These are phyloP conservation scores for Seiridium cupressi DNA, from an alignment of 2,329 filamentous ascomycete genomes.

Conservation along the genomic window DNA sequence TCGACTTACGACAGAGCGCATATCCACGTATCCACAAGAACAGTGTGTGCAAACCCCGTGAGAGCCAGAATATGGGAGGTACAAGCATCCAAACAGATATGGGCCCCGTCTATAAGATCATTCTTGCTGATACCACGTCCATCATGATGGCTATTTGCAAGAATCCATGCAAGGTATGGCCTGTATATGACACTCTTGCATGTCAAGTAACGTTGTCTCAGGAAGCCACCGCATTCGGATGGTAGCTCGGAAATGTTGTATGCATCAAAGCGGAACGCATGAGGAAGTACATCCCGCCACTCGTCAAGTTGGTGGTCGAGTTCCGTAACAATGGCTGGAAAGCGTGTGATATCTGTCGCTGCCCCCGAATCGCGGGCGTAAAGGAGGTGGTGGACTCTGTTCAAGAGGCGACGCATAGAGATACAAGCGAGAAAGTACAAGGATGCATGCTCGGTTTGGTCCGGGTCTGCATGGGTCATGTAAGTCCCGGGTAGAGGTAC, in stretches of 20 bases:
- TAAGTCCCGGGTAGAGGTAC: constrained; percentile 46
- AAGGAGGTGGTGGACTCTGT: constrained; percentile 46
- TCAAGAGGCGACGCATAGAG: constrained; percentile 46
- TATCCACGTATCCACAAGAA: constrained; percentile 54
- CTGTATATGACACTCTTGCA: constrained; percentile 52
- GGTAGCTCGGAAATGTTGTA: constrained; percentile 17
- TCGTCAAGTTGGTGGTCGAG: constrained; percentile 47
- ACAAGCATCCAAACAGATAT: constrained; percentile 45
- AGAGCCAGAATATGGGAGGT: constrained; percentile 47
- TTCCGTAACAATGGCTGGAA: constrained; percentile 46
- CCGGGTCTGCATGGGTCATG: constrained; percentile 37
- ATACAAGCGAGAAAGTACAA: constrained; percentile 54
- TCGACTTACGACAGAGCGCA: constrained; percentile 48
- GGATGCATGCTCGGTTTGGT: constrained; percentile 44
- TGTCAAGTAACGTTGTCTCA: constrained; percentile 49
- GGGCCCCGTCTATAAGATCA: constrained; percentile 24
- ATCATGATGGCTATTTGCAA: constrained; percentile 28
- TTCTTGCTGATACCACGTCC: constrained; percentile 16
- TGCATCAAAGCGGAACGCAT: constrained; percentile 37
- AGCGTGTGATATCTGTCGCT: constrained; percentile 40
- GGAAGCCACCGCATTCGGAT: constrained; percentile 44
- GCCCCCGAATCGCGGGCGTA: constrained; percentile 45
- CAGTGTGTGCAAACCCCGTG: constrained; percentile 45
- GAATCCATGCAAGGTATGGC: constrained; percentile 49
- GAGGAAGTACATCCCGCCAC: constrained; percentile 45